phyloP scores from a whole-genome alignment of 768 basidiomycete species.

The Tylopilus rubrobrunneus region DNA sequence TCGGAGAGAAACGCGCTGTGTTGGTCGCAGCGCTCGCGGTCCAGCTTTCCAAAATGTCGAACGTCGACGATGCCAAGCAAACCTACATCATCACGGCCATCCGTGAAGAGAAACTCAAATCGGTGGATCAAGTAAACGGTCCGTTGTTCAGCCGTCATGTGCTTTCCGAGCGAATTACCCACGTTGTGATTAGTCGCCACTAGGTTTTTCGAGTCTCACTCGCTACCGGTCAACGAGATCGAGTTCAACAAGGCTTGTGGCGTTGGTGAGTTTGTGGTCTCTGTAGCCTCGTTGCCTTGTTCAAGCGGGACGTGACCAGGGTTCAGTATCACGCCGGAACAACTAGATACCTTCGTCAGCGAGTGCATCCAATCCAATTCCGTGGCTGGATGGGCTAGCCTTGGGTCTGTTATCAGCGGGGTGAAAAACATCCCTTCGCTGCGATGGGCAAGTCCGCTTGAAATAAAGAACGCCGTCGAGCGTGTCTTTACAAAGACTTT shows the following conservation, averaged over 20 bases:
- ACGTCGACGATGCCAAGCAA: conserved; percentile 50
- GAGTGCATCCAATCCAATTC: conserved; percentile 54
- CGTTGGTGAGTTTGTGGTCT: conserved; percentile 59
- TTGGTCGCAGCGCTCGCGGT: conserved; percentile 66
- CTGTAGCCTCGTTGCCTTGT: neutral
- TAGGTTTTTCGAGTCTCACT: conserved; percentile 65
- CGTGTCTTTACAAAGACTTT: conserved; percentile 61
- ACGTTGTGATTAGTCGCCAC: conserved; percentile 41
- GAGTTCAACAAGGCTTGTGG: conserved; percentile 82
- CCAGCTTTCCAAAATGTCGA: conserved; percentile 50
- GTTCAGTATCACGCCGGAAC: conserved; percentile 67
- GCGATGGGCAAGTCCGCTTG: conserved; percentile 81
- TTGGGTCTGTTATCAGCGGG: conserved; percentile 63
- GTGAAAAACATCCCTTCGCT: conserved; percentile 60
- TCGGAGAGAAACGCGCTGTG: conserved; percentile 76
- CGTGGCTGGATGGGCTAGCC: conserved; percentile 67
- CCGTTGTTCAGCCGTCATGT: conserved; percentile 22
- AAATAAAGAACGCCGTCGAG: conserved; percentile 81
- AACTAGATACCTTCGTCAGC: conserved; percentile 54
- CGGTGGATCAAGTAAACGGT: conserved; percentile 87
- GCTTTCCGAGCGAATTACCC: neutral
- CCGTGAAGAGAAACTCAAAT: conserved; percentile 67
- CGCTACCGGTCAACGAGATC: conserved; percentile 56
- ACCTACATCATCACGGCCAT: conserved; percentile 66
- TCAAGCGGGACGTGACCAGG: conserved; percentile 44